phyloP scores from a whole-genome alignment of 2,329 filamentous ascomycete species.

The Aspergillus candidus region DNA sequence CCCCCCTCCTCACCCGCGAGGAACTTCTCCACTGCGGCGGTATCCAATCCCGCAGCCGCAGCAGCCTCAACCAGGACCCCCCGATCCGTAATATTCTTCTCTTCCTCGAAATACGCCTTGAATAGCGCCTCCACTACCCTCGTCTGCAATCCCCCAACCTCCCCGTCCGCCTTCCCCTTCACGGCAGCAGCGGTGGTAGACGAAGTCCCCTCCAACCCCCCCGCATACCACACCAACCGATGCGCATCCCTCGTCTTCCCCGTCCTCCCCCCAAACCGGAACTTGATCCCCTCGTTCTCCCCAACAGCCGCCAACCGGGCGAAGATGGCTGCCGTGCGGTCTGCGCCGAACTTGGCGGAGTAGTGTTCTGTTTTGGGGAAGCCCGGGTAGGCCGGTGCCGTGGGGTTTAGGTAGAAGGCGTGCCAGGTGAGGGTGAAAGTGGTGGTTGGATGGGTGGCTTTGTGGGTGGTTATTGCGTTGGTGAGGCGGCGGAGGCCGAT shows the following conservation, averaged over 20 bases:
- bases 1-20: slow-evolving; percentile 52
- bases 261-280: slow-evolving; percentile 63
- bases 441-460: slow-evolving; percentile 58
- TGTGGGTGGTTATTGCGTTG: slow-evolving; percentile 63
- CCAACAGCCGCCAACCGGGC: slow-evolving; percentile 55
- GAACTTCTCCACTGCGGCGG: slow-evolving; percentile 49
- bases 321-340: slow-evolving; percentile 54
- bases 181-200: slow-evolving; percentile 3
- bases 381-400: slow-evolving; percentile 47
- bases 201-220: slow-evolving; percentile 38
- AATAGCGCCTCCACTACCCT: slow-evolving; percentile 59
- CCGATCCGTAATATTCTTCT: slow-evolving; percentile 56
- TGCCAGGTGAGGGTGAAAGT: slow-evolving; percentile 69
- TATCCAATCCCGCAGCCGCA: slow-evolving; percentile 49
- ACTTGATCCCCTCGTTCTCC: slow-evolving; percentile 62
- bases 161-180: slow-evolving; percentile 13
- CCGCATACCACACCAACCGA: slow-evolving; percentile 65
- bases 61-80: slow-evolving; percentile 50
- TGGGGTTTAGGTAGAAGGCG: slow-evolving; percentile 74
- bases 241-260: slow-evolving; percentile 78
- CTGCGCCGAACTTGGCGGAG: slow-evolving; percentile 57
- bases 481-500: slow-evolving; percentile 71
- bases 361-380: slow-evolving; percentile 54
- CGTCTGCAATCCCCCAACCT: slow-evolving; percentile 49
- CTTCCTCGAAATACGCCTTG: slow-evolving; percentile 59